Evolutionary conservation across 805 yeast genomes (phyloP), one percentile per base, ranked within the genome.

Genomic region (Lipomyces sp.): DNA sequence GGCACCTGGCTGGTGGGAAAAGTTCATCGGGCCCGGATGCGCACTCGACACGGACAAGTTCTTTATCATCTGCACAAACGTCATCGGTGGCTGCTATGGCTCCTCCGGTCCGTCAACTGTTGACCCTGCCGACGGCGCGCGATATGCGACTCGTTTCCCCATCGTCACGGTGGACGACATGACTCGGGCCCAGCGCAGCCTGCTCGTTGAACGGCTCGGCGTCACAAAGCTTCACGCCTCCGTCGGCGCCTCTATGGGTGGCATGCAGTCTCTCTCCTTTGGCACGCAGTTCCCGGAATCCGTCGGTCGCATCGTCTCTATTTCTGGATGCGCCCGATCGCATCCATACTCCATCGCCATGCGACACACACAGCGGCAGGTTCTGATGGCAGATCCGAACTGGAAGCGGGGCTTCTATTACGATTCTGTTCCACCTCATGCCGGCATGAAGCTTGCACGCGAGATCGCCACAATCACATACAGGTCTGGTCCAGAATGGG

Each of bases 401-500:
- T 90, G 97, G 97, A 84, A 84, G 59, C 77, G 95, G 58, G 97
- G 97, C 0, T 83, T 80, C 66, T 86, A 86, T 66, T 90, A 90
- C 65, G 87, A 76, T 53, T 65, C 70, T 2, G 72, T 89, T 1
- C 95, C 95, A 6, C 97, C 97, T 1, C 96, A 90, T 66, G 81
- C 84, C 22, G 97, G 97, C 14, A 89, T 90, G 96, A 90, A 90
- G 65, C 75, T 90, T 33, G 91, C 96, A 1, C 76, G 97, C 57
- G 95, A 88, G 67, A 87, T 90, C 43, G 96, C 96, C 29, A 90
- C 97, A 0, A 86, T 90, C 48, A 88, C 96, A 0, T 90, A 90
- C 67, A 75, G 97, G 60, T 86, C 95, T 1, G 97, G 97, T 2
- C 97, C 97, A 1, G 97, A 90, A 68, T 90, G 97, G 97, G 97